These are phyloP conservation scores for Talaromyces sp. DNA, from an alignment of 2,329 filamentous ascomycete genomes.

Conservation along the genomic window DNA sequence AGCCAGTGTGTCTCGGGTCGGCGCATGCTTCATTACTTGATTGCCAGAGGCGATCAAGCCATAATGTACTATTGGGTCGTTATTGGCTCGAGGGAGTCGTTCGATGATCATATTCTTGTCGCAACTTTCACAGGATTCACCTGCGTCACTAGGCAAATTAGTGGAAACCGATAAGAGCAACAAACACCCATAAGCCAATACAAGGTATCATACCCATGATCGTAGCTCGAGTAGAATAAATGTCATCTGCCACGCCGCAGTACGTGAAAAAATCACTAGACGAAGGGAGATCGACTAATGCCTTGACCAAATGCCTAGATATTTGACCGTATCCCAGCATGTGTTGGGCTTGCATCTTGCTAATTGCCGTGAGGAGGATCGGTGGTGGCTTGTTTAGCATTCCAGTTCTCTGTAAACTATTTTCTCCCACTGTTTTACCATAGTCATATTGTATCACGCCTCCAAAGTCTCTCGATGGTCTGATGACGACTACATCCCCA, in stretches of 20 bases:
- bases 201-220: not conserved
- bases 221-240: conserved; percentile 3
- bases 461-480: conserved; percentile 20
- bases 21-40: not conserved
- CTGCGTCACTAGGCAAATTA: not conserved
- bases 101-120: not conserved
- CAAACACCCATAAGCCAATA: too few relatives aligned
- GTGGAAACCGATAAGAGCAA: too few relatives aligned
- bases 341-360: conserved; percentile 9
- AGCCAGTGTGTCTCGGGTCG: not conserved
- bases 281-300: too few relatives aligned
- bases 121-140: not conserved
- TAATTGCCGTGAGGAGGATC: conserved; percentile 13
- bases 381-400: conserved; percentile 15
- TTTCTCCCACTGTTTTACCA: too few relatives aligned
- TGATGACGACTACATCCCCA: conserved; percentile 28
- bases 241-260: not conserved
- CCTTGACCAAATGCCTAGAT: not conserved
- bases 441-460: conserved; percentile 27
- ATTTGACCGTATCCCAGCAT: conserved; percentile 4
- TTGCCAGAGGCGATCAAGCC: not conserved
- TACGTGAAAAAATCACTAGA: not conserved
- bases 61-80: not conserved
- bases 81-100: not conserved
- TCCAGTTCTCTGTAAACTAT: not conserved